Percentiles rank a stretch among this genome's conserved stretches.
phyloP scores from a whole-genome alignment of 169 alveolate genomes.

The Amoebophrya sp. region DNA sequence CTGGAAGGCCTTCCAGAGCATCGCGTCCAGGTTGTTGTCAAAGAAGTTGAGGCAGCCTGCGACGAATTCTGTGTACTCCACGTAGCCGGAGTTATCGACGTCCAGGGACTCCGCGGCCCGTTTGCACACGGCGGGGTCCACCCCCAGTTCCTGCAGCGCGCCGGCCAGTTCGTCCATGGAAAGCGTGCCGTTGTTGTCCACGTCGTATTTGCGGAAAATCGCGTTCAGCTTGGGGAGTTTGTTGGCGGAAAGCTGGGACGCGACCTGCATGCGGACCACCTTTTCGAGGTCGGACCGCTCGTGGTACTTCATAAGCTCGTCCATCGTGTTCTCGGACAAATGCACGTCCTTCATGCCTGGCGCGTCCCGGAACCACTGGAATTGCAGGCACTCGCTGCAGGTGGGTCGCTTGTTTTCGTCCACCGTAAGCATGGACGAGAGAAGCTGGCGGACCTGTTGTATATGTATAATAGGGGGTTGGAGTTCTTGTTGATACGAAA shows the following conservation, averaged over 20 bases:
- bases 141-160: constrained; percentile 31
- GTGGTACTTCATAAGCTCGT: background rate
- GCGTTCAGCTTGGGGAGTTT: constrained; percentile 4
- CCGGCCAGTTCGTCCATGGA: background rate
- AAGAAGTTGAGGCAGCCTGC: constrained; percentile 18
- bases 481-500: too few species aligned
- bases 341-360: background rate
- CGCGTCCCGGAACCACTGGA: constrained; percentile 19
- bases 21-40: constrained; percentile 19
- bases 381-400: constrained; percentile 18
- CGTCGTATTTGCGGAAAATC: constrained; percentile 1
- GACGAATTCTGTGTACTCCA: constrained; percentile 33
- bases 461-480: too few species aligned
- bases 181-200: background rate
- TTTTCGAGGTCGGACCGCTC: constrained; percentile 1
- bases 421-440: background rate
- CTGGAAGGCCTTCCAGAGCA: constrained; percentile 33
- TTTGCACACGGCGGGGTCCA: background rate
- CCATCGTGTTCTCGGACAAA: background rate
- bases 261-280: constrained; percentile 18
- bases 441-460: background rate
- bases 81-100: background rate
- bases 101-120: constrained; percentile 26
- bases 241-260: constrained; percentile 21
- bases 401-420: background rate